Evolutionary conservation across 2,329 filamentous ascomycete genomes (phyloP).

Genomic region (Magnaporthiopsis rhizophila): DNA sequence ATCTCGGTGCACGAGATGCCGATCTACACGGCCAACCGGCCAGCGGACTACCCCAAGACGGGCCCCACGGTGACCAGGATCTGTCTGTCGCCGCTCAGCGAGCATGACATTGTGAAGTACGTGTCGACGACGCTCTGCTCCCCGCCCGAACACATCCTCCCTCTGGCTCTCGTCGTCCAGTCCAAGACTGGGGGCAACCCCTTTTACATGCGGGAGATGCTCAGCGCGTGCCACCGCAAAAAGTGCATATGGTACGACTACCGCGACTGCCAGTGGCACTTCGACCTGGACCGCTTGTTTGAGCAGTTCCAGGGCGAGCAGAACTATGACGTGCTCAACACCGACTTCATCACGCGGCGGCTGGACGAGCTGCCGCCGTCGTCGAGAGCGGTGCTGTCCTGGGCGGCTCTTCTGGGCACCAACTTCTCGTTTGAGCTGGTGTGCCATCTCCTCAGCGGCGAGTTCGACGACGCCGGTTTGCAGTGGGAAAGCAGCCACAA

Average conservation of each 20-base stretch:
- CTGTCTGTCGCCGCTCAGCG: conserved; percentile 62
- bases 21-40: background rate
- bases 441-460: conserved; percentile 65
- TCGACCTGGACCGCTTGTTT: conserved; percentile 78
- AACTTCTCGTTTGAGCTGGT: conserved; percentile 79
- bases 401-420: conserved; percentile 76
- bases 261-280: conserved; percentile 73
- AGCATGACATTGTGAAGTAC: conserved; percentile 74
- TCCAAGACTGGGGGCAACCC: conserved; percentile 84
- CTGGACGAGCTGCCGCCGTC: conserved; percentile 67
- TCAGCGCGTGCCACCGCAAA: conserved; percentile 78
- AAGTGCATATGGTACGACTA: conserved; percentile 90
- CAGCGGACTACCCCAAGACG: background rate
- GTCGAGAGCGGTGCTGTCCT: conserved; percentile 72
- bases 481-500: conserved; percentile 20
- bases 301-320: conserved; percentile 73
- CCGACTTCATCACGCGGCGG: conserved; percentile 71
- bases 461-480: conserved; percentile 50
- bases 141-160: conserved; percentile 61
- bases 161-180: conserved; percentile 76
- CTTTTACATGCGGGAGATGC: conserved; percentile 86
- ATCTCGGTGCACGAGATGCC: background rate
- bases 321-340: conserved; percentile 72
- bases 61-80: conserved; percentile 60
- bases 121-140: conserved; percentile 76